These are phyloP conservation scores for Solanum peruvianum DNA, from an alignment of 257 asterid species.

Conservation along the genomic window DNA sequence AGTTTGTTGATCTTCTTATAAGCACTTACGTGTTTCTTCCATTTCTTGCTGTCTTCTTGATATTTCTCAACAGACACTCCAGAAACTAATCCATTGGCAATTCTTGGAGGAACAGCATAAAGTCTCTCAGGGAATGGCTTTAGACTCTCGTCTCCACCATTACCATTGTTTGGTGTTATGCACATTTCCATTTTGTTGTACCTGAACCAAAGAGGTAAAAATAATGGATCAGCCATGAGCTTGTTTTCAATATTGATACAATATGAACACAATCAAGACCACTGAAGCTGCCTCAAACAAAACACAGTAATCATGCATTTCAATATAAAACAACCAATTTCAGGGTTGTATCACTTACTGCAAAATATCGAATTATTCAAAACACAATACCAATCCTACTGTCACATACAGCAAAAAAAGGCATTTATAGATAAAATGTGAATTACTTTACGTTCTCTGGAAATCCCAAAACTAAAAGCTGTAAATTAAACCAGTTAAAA, in stretches of 20 bases:
- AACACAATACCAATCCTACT: neutral
- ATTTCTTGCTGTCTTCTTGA: conserved; percentile 57
- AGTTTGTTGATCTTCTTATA: conserved; percentile 66
- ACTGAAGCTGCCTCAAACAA: neutral
- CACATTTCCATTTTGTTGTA: conserved; percentile 89
- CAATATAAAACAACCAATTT: neutral
- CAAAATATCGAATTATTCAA: neutral
- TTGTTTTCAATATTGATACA: neutral
- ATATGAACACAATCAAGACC: neutral
- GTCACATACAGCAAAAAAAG: neutral
- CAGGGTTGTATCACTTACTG: neutral
- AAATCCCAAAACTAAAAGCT: neutral
- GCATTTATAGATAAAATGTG: neutral
- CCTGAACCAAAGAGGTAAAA: conserved; percentile 29
- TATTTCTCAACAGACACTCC: conserved; percentile 65
- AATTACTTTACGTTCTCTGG: neutral
- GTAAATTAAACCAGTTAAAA: neutral
- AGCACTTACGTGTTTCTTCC: conserved; percentile 83
- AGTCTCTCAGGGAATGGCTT: conserved; percentile 93
- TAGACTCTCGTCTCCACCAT: conserved; percentile 24
- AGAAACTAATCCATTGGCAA: conserved; percentile 59
- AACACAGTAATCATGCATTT: neutral
- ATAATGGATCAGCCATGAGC: neutral
- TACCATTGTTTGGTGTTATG: conserved; percentile 32
- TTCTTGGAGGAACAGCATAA: conserved; percentile 72